These are phyloP conservation scores for Cyclotella cryptica DNA, from an alignment of 108 stramenopile species.

Conservation along the genomic window DNA sequence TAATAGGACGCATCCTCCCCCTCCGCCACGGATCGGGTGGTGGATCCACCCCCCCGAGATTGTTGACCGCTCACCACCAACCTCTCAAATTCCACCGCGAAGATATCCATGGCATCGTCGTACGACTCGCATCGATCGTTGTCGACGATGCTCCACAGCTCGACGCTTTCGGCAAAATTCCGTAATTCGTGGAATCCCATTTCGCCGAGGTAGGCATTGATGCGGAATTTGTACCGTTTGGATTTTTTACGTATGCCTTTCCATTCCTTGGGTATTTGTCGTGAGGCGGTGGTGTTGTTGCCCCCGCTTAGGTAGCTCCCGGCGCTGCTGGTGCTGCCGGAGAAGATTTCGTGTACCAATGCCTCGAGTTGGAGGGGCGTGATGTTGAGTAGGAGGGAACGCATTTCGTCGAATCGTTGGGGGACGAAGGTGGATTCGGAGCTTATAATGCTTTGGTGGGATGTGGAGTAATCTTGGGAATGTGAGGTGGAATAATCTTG, in stretches of 20 bases:
- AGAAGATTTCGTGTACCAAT: conserved; percentile 37
- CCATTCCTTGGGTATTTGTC: background rate
- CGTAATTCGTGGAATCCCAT: conserved; percentile 29
- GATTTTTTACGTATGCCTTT: conserved; percentile 17
- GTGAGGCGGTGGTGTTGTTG: background rate
- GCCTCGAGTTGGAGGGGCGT: conserved; percentile 46
- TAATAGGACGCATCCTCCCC: background rate
- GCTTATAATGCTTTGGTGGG: background rate
- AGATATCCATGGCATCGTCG: conserved; percentile 40
- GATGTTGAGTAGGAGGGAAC: conserved; percentile 31
- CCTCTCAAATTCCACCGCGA: conserved; percentile 44
- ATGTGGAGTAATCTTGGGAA: background rate
- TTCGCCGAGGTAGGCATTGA: conserved; percentile 34
- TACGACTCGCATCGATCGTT: conserved; percentile 21
- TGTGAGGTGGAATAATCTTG: background rate
- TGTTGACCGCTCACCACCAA: conserved; percentile 35
- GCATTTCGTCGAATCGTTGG: conserved; percentile 41
- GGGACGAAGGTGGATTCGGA: conserved; percentile 20
- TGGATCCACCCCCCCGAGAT: background rate
- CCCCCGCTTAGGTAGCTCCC: conserved; percentile 2
- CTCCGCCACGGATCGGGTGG: background rate
- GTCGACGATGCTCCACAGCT: conserved; percentile 17
- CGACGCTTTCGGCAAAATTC: conserved; percentile 19
- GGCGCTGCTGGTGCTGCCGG: background rate
- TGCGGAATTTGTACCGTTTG: conserved; percentile 24